Evolutionary conservation across 148 eudicot genomes (phyloP), one percentile per base, ranked within the genome.

Genomic region (Silene uniflora): DNA sequence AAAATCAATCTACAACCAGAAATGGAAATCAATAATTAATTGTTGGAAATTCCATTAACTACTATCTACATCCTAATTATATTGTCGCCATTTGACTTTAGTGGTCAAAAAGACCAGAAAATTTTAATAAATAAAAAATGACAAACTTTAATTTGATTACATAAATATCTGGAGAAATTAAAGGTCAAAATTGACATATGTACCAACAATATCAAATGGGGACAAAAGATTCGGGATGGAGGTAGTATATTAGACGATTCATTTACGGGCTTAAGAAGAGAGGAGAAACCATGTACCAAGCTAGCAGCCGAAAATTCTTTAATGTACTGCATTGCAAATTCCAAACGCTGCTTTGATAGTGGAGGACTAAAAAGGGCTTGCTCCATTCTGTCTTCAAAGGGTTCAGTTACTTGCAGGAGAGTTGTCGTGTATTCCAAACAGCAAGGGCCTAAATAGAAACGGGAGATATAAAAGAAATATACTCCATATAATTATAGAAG

Each of bases 301-400:
- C 90, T 87, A 67, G 87, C 67, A 77, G 99, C 99, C 76, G 83
- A 85, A 71, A 89, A 85, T 75, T 92, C 84, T 81, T 72, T 84
- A 9, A 96, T 92, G 74, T 84, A 91, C 59, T 81, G 87, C 84
- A 92, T 70, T 27, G 99, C 99, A 83, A 79, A 92, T 77, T 89
- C 91, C 67, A 96, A 92, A 72, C 99, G 98, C 80, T 96, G 99
- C 87, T 91, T 96, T 29, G 99, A 92, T 32, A 96, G 77, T 29
- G 99, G 94, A 75, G 99, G 99, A 66, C 89, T 90, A 77, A 96
- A 96, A 13, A 88, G 84, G 73, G 98, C 99, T 87, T 96, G 93
- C 85, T 96, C 99, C 89, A 96, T 88, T 81, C 99, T 85, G 52
- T 96, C 99, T 84, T 96, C 99, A 76, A 91, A 80, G 61, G 98